Evolutionary conservation across 2,329 filamentous ascomycete species (phyloP).

Genomic region (Talaromyces sp.): DNA sequence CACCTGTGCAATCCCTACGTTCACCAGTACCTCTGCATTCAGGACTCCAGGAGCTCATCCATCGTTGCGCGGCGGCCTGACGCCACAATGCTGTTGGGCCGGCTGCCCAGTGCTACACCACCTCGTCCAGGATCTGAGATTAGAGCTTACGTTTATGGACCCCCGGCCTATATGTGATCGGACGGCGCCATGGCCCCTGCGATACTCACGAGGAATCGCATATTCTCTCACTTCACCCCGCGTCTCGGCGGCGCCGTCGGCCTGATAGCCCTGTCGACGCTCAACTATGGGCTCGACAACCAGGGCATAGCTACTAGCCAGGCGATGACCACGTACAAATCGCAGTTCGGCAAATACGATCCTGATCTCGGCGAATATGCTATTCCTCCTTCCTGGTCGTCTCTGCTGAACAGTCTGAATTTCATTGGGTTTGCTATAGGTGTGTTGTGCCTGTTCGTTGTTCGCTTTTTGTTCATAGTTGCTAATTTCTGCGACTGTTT

Average conservation of each 20-base stretch:
- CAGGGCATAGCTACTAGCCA: constrained; percentile 32
- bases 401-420: constrained; percentile 32
- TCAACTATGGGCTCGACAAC: constrained; percentile 40
- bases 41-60: background rate
- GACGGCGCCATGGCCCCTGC: background rate
- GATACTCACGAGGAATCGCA: constrained; percentile 4
- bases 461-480: background rate
- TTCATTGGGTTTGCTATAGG: constrained; percentile 30
- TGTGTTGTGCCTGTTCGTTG: constrained; percentile 8
- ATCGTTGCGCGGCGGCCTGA: background rate
- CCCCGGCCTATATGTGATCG: background rate
- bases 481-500: background rate
- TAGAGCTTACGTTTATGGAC: background rate
- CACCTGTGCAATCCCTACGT: too few species aligned
- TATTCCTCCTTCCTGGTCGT: constrained; percentile 27
- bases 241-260: constrained; percentile 8
- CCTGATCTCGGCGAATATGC: constrained; percentile 16
- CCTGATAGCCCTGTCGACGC: constrained; percentile 31
- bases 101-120: background rate
- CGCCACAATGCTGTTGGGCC: background rate
- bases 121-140: background rate
- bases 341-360: constrained; percentile 28
- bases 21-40: too few species aligned
- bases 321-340: constrained; percentile 32
- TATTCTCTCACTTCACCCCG: constrained; percentile 9